phyloP scores from a whole-genome alignment of 2,329 filamentous ascomycete genomes.

The Nothopassalora personata region DNA sequence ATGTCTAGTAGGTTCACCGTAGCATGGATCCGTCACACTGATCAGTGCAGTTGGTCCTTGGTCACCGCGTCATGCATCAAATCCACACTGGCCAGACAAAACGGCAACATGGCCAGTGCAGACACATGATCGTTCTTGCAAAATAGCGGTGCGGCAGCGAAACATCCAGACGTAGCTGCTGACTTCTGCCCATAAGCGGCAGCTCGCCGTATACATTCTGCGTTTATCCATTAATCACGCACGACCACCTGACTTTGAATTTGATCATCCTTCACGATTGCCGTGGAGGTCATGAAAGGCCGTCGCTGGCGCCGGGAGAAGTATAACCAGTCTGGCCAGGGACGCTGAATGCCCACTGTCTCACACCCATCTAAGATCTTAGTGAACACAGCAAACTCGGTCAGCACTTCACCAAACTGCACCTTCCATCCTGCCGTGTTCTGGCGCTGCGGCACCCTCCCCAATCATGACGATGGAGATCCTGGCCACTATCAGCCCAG shows the following conservation, averaged over 20 bases:
- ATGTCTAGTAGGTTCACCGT: neutral
- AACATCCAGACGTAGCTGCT: neutral
- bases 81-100: neutral
- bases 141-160: too few relatives aligned
- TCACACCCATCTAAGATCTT: neutral
- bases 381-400: neutral
- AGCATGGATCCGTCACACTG: neutral
- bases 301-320: neutral
- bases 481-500: neutral
- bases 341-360: neutral
- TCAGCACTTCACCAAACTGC: neutral
- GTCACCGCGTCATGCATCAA: neutral
- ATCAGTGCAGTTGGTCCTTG: neutral
- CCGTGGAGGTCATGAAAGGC: neutral
- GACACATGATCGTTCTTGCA: neutral
- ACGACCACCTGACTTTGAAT: neutral
- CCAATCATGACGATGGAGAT: neutral
- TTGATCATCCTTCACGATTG: neutral
- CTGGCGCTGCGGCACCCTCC: neutral
- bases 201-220: neutral
- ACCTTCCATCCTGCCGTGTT: neutral
- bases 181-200: neutral
- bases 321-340: neutral
- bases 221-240: neutral
- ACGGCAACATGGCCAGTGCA: neutral